These are phyloP conservation scores for Dovyalis caffra DNA, from an alignment of 345 rosid genomes.

Conservation along the genomic window DNA sequence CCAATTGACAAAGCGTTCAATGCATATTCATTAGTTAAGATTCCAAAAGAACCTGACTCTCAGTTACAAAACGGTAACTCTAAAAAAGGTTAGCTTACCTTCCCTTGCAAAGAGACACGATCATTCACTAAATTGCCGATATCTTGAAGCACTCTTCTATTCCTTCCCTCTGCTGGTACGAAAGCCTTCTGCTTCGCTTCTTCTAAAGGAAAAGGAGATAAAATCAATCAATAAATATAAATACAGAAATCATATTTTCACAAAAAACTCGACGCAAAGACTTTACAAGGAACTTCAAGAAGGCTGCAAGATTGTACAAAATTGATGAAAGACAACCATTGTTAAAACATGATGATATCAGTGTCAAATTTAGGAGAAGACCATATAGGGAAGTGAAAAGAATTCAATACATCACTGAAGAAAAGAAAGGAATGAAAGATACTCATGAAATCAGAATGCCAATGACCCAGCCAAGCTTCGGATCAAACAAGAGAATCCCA, in stretches of 20 bases:
- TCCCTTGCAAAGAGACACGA: slow-evolving; percentile 37
- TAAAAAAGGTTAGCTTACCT: slow-evolving; percentile 34
- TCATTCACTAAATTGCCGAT: slow-evolving; percentile 67
- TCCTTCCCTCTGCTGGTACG: slow-evolving; percentile 43
- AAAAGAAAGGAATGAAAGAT: background rate
- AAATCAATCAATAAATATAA: background rate
- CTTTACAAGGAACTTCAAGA: too few species aligned
- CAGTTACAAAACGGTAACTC: background rate
- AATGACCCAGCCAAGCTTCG: background rate
- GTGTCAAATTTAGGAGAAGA: background rate
- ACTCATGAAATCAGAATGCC: background rate
- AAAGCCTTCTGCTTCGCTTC: slow-evolving; percentile 51
- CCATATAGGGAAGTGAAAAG: background rate
- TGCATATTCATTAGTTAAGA: background rate
- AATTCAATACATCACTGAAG: background rate
- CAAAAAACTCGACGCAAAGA: background rate
- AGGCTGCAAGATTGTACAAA: background rate
- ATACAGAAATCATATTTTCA: background rate
- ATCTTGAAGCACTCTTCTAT: slow-evolving; percentile 66
- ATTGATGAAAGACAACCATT: background rate
- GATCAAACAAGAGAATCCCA: background rate
- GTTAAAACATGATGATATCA: background rate
- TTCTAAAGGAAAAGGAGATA: slow-evolving; percentile 19
- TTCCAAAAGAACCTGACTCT: background rate
- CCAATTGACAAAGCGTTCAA: slow-evolving; percentile 1